Evolutionary conservation across 2,329 filamentous ascomycete species (phyloP).

Genomic region (Paecilomyces sp.): DNA sequence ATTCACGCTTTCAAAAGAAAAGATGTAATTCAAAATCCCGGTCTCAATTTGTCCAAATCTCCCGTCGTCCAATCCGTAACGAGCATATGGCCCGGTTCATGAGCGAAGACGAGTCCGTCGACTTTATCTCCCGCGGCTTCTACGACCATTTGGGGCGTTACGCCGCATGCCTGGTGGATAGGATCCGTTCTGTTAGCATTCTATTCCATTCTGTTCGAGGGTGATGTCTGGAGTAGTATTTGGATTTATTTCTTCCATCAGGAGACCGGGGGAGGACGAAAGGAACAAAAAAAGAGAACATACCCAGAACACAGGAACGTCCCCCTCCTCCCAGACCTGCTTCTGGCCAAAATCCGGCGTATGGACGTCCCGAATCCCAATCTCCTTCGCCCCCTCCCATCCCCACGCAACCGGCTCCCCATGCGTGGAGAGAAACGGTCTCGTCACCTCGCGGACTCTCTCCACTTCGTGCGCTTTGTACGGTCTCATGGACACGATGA

Average conservation of each 20-base stretch:
- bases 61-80: slow-evolving; percentile 46
- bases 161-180: slow-evolving; percentile 54
- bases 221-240: too few relatives aligned
- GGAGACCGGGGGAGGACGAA: slow-evolving; percentile 6
- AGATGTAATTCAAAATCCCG: background rate
- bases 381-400: slow-evolving; percentile 46
- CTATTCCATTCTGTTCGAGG: too few relatives aligned
- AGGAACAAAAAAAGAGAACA: background rate
- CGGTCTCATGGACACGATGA: slow-evolving; percentile 58
- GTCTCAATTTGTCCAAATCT: slow-evolving; percentile 22
- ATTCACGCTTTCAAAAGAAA: too few relatives aligned
- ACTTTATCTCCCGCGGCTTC: slow-evolving; percentile 43
- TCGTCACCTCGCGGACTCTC: slow-evolving; percentile 48
- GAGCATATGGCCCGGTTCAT: slow-evolving; percentile 58
- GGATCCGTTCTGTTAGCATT: slow-evolving; percentile 1
- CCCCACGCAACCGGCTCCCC: slow-evolving; percentile 61
- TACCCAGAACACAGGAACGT: slow-evolving; percentile 26
- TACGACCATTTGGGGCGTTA: slow-evolving; percentile 60
- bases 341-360: slow-evolving; percentile 52
- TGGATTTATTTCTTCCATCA: too few relatives aligned
- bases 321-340: slow-evolving; percentile 32
- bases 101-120: slow-evolving; percentile 52
- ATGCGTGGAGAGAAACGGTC: slow-evolving; percentile 50
- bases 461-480: slow-evolving; percentile 47
- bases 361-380: slow-evolving; percentile 51